Percentiles rank a stretch among this genome's conserved stretches.
Evolutionary conservation across 1,284 basidiomycete genomes (phyloP).

Genomic region (Heterobasidion parviporum): DNA sequence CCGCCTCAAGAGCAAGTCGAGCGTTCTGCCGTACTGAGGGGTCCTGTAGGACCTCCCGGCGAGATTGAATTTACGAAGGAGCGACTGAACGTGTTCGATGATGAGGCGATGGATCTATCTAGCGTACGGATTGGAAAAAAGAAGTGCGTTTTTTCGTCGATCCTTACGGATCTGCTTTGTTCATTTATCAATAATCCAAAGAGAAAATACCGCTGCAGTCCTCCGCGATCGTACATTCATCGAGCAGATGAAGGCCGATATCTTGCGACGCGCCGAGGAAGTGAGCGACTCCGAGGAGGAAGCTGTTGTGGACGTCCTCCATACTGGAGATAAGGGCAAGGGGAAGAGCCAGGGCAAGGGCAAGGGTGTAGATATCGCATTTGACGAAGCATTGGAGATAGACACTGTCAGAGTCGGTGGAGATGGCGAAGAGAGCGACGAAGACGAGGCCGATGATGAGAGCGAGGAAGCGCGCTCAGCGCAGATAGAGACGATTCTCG

Average conservation of each 20-base stretch:
- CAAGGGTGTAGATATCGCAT: slow-evolving; percentile 28
- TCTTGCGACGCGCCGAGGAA: slow-evolving; percentile 66
- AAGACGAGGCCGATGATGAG: slow-evolving; percentile 36
- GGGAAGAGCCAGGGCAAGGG: slow-evolving; percentile 17
- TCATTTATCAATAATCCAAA: slow-evolving; percentile 9
- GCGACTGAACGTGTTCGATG: slow-evolving; percentile 68
- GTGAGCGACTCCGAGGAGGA: slow-evolving; percentile 50
- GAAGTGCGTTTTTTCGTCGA: slow-evolving; percentile 29
- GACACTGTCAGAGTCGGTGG: slow-evolving; percentile 35
- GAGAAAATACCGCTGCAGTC: slow-evolving; percentile 28
- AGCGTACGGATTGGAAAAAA: slow-evolving; percentile 65
- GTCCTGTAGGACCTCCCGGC: slow-evolving; percentile 8
- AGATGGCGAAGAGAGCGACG: slow-evolving; percentile 53
- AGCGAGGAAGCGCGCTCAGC: slow-evolving; percentile 27
- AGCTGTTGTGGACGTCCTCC: slow-evolving; percentile 37
- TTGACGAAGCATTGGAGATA: slow-evolving; percentile 43
- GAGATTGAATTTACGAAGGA: slow-evolving; percentile 32
- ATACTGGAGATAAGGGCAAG: slow-evolving; percentile 8
- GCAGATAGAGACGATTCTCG: slow-evolving; percentile 57
- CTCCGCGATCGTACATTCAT: slow-evolving; percentile 53
- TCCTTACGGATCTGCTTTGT: slow-evolving; percentile 3
- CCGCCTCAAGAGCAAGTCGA: slow-evolving; percentile 27
- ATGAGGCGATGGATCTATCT: slow-evolving; percentile 56
- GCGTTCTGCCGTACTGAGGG: neutral
- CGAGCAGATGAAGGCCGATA: slow-evolving; percentile 73